Evolutionary conservation across 2,329 filamentous ascomycete genomes (phyloP), one percentile per base, ranked within the genome.

Genomic region (Colletotrichum lupini): DNA sequence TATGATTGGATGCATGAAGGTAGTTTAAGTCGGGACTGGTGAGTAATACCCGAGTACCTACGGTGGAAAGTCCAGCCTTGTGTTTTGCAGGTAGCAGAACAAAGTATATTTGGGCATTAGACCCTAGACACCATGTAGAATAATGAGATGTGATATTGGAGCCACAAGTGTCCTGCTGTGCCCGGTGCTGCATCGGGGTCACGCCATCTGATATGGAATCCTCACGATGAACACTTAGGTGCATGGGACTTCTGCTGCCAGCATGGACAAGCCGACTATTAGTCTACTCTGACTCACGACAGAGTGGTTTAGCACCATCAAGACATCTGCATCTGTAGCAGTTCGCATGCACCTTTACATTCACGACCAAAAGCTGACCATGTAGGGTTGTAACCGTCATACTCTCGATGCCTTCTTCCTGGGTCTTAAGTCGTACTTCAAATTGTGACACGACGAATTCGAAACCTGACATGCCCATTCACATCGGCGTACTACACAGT

Each of bases 361-460:
- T 94, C 80, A 93, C 93, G 78, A 94, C 92, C 0, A 85, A 92
- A n/a, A 85, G 86, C 56, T 85, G 92, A 4, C 92, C 92, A 3
- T 84, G 90, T 12, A 94, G 94, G 78, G 91, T 0, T 90, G 91
- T 0, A 92, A 92, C 0, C 92, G 92, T 0, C 94, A 94, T 78
- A 93, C 94, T 72, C 83, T 94, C 37, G 94, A 90, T 0, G 87
- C 87, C 1, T 82, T 94, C 11, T 94, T 77, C 86, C 92, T 9
- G 92, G 92, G 0, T 91, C 91, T 0, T 92, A 94, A 78, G 92
- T 92, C 0, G 94, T 92, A 0, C 82, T 94, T 5, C 92, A 92
- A 0, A 88, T 94, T 32, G 88, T 94, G 5, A 94, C 92, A 0
- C 92, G 94, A 77, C 88, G 89, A 53, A 93, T 92, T 0, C 82